Evolutionary conservation across 768 basidiomycete species (phyloP).

Genomic region (Leucosporidium scottii): DNA sequence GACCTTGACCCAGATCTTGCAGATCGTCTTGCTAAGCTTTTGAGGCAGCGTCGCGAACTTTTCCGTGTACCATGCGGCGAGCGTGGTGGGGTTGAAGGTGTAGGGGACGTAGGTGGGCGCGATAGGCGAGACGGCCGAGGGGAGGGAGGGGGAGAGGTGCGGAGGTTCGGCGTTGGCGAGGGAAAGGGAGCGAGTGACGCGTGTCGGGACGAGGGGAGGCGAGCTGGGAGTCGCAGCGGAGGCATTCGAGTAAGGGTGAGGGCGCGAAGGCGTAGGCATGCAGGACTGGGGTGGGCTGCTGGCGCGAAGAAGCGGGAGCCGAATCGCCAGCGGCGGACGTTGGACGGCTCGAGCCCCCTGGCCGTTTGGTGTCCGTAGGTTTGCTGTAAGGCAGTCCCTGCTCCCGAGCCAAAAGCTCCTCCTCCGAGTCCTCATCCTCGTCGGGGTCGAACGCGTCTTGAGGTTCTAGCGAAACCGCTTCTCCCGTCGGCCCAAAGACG

Average conservation of each 20-base stretch:
- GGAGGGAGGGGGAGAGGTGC: conserved; percentile 3
- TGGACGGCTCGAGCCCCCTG: not conserved
- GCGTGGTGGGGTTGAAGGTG: conserved; percentile 33
- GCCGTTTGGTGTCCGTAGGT: not conserved
- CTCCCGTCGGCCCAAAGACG: not conserved
- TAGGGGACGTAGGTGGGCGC: conserved; percentile 18
- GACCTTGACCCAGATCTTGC: conserved; percentile 46
- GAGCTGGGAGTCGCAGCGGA: not conserved
- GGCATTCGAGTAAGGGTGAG: not conserved
- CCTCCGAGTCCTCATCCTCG: not conserved
- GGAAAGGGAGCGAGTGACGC: conserved; percentile 11
- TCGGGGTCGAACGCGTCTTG: not conserved
- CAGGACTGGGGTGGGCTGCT: not conserved
- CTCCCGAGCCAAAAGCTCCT: not conserved
- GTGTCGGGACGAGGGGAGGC: not conserved
- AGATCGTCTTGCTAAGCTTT: conserved; percentile 42
- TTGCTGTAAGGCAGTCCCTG: not conserved
- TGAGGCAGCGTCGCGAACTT: conserved; percentile 41
- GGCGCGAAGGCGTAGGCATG: not conserved
- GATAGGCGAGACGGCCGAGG: conserved; percentile 35
- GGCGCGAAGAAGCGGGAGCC: not conserved
- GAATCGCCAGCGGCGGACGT: too few relatives aligned
- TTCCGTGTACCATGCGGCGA: conserved; percentile 39
- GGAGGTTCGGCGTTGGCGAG: conserved; percentile 2
- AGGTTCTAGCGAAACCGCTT: not conserved